Percentiles rank a stretch among this genome's conserved stretches.
phyloP scores from a whole-genome alignment of 1,139 yeast genomes.

The Debaryomycetaceae sp. region DNA sequence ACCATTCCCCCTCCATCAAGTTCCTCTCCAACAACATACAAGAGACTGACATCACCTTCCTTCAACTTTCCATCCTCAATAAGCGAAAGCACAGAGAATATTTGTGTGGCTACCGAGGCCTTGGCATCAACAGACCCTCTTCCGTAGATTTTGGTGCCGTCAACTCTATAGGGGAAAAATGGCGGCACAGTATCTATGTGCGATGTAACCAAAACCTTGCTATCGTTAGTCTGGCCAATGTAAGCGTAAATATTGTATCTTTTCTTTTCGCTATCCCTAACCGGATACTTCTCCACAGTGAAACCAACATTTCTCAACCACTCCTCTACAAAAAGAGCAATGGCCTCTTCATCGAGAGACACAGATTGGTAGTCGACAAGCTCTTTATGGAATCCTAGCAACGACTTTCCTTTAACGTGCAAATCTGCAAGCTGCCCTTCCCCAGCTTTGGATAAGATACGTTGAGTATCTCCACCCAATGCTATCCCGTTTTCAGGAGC shows the following conservation, averaged over 20 bases:
- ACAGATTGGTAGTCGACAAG: constrained; percentile 36
- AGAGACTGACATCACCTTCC: constrained; percentile 56
- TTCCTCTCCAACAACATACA: constrained; percentile 72
- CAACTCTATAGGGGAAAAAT: constrained; percentile 47
- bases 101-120: constrained; percentile 63
- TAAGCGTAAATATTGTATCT: constrained; percentile 61
- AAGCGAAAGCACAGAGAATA: constrained; percentile 49
- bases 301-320: constrained; percentile 44
- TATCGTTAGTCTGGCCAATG: constrained; percentile 40
- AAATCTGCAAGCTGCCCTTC: not conserved
- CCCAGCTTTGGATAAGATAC: not conserved
- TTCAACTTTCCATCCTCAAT: constrained; percentile 30
- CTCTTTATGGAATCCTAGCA: constrained; percentile 24
- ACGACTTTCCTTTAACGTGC: not conserved
- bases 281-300: constrained; percentile 47
- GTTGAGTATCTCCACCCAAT: not conserved
- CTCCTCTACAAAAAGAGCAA: constrained; percentile 26
- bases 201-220: constrained; percentile 54
- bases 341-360: constrained; percentile 29
- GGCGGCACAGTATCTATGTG: constrained; percentile 78
- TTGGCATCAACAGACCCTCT: constrained; percentile 71
- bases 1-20: constrained; percentile 60
- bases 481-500: not conserved
- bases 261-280: constrained; percentile 16
- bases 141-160: constrained; percentile 55